phyloP scores from a whole-genome alignment of 768 basidiomycete genomes.

The Tricholoma hemisulphureum region DNA sequence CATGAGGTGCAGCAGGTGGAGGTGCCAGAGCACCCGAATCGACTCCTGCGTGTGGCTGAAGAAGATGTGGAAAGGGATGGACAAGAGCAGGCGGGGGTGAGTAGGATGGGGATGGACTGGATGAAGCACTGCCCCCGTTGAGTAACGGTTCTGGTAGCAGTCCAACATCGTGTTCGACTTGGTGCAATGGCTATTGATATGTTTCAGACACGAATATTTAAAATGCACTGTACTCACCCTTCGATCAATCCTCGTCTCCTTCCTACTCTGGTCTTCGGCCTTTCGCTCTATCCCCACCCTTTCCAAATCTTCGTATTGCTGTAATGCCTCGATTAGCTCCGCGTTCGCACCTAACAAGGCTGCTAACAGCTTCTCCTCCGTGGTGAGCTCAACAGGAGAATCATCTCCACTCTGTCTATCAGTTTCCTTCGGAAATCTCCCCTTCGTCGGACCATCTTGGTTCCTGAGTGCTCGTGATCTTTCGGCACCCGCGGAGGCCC shows the following conservation, averaged over 20 bases:
- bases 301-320: constrained; percentile 76
- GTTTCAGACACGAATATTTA: not conserved
- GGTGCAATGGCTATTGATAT: constrained; percentile 30
- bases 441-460: constrained; percentile 14
- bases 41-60: constrained; percentile 20
- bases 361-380: constrained; percentile 74
- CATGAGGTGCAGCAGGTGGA: constrained; percentile 66
- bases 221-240: constrained; percentile 44
- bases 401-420: constrained; percentile 23
- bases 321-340: constrained; percentile 63
- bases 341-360: constrained; percentile 73
- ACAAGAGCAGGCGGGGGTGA: constrained; percentile 33
- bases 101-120: constrained; percentile 43
- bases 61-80: constrained; percentile 27
- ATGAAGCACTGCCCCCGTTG: constrained; percentile 36
- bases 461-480: constrained; percentile 50
- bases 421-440: constrained; percentile 6
- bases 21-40: constrained; percentile 45
- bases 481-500: constrained; percentile 84
- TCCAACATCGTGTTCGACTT: constrained; percentile 36
- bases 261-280: constrained; percentile 68
- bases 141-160: constrained; percentile 29
- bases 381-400: constrained; percentile 46
- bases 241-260: constrained; percentile 63
- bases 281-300: constrained; percentile 62